Conservation (phyloP, 1,139 yeast genomes). For the Yarrowia galli region DNA sequence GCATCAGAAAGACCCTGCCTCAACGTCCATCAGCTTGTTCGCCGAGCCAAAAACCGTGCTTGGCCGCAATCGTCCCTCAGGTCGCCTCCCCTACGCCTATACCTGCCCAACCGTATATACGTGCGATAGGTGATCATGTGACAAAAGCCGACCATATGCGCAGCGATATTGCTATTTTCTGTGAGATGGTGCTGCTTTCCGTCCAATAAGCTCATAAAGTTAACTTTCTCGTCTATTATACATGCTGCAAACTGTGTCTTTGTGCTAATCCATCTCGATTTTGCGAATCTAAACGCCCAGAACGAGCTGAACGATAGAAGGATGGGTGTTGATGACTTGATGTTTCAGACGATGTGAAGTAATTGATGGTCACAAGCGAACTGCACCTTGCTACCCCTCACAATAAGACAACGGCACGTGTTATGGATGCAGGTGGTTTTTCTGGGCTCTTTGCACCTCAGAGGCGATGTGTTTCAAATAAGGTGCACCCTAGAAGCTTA, state of each 20-base stretch:
- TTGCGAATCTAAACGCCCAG: slow-evolving; percentile 11
- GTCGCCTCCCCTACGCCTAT: not conserved
- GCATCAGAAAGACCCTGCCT: slow-evolving; percentile 7
- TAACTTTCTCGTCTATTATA: slow-evolving; percentile 13
- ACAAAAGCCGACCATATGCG: slow-evolving; percentile 16
- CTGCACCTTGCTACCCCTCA: not conserved
- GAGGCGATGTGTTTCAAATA: slow-evolving; percentile 23
- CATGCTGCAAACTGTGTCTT: slow-evolving; percentile 12
- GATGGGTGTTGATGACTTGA: too few species aligned
- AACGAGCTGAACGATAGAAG: not conserved
- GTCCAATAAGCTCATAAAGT: slow-evolving; percentile 4
- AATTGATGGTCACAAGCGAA: not conserved
- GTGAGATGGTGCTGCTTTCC: slow-evolving; percentile 18
- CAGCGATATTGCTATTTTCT: slow-evolving; percentile 6
- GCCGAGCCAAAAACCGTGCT: not conserved
- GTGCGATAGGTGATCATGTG: slow-evolving; percentile 18
- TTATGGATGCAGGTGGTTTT: not conserved
- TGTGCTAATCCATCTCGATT: slow-evolving; percentile 21
- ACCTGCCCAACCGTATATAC: not conserved
- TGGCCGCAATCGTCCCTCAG: not conserved
- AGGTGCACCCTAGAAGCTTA: slow-evolving; percentile 34
- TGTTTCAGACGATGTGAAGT: too few species aligned
- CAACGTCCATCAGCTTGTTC: not conserved
- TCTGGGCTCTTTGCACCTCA: slow-evolving; percentile 14
- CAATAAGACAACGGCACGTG: not conserved